These are phyloP conservation scores for Scedosporium dehoogii DNA, from an alignment of 2,329 filamentous ascomycete genomes.

Conservation along the genomic window DNA sequence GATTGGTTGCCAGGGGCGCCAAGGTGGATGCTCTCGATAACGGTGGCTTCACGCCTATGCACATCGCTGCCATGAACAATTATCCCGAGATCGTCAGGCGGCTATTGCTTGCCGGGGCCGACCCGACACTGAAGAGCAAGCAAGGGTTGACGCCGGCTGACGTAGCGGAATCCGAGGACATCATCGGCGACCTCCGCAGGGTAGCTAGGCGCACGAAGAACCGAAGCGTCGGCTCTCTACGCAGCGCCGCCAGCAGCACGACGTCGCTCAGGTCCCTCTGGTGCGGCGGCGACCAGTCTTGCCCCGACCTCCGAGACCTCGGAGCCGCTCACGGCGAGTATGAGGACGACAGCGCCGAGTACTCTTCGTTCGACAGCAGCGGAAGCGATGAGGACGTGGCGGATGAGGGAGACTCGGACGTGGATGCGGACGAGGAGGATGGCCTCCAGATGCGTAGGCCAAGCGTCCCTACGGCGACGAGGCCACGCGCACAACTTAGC, in stretches of 20 bases:
- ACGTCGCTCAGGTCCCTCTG: constrained; percentile 58
- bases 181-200: constrained; percentile 52
- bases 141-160: constrained; percentile 63
- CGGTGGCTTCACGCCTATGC: constrained; percentile 72
- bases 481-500: not conserved
- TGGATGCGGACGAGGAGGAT: constrained; percentile 26
- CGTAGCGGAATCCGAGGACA: constrained; percentile 54
- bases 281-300: constrained; percentile 39
- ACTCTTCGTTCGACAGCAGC: constrained; percentile 31
- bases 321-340: constrained; percentile 24
- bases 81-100: constrained; percentile 67
- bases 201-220: constrained; percentile 54
- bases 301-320: constrained; percentile 8
- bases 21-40: constrained; percentile 66
- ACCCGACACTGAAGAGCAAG: constrained; percentile 55
- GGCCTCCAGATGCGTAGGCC: constrained; percentile 26
- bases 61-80: constrained; percentile 69
- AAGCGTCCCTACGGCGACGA: constrained; percentile 8
- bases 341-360: constrained; percentile 32
- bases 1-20: constrained; percentile 67
- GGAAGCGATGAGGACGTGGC: constrained; percentile 25
- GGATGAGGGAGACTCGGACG: constrained; percentile 23
- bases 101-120: constrained; percentile 63
- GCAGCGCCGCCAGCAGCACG: constrained; percentile 55
- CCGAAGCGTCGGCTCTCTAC: constrained; percentile 52